Base-by-base conservation (phyloP, 1,284 basidiomycete species). In the Termitomyces sp. region DNA sequence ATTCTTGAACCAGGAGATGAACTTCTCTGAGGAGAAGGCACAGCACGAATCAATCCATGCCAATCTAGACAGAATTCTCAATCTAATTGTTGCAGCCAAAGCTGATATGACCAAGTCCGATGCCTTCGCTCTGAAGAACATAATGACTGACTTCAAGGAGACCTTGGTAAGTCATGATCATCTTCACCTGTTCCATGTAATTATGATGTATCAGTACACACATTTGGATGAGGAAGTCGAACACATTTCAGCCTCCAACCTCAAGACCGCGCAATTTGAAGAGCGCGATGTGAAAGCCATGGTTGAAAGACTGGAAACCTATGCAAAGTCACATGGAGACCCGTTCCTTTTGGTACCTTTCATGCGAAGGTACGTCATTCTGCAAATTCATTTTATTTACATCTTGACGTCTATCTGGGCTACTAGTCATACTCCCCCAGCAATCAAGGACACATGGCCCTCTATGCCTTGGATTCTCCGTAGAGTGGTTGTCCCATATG, bases 191-290 rank as follows among this genome's bases (percentile, higher is more conserved):
- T 28, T 19, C 24, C 5, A 4, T 31, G 38, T 28, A 15, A 34
- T 10, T n/a, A 40, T n/a, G 19, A 9, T 8, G 13, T 45, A 6
- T 26, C 42, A 73, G 71, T 70, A 64, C 52, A 47, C 58, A 9
- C 72, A 73, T 58, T 56, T 74, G 12, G 68, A 70, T 53, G 70
- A 72, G 31, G 73, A 74, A 53, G 59, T 74, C 6, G 61, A 59
- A 42, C 69, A 73, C 52, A 57, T 75, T 42, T 59, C 61, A 1
- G 62, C 67, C 1, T 57, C 63, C 24, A 71, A 70, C 21, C 40
- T 74, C 40, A 65, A 64, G 51, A 68, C 61, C 1, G 61, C 61
- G 1, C 55, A 57, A 6, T 70, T 71, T 57, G 58, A 65, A 1
- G 61, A 59, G n/a, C 54, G 52, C n/a, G 70, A 70, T 33, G 47